Base-by-base conservation (phyloP, 1,284 basidiomycete genomes). In the Ceratorhiza oryzae-sativae region DNA sequence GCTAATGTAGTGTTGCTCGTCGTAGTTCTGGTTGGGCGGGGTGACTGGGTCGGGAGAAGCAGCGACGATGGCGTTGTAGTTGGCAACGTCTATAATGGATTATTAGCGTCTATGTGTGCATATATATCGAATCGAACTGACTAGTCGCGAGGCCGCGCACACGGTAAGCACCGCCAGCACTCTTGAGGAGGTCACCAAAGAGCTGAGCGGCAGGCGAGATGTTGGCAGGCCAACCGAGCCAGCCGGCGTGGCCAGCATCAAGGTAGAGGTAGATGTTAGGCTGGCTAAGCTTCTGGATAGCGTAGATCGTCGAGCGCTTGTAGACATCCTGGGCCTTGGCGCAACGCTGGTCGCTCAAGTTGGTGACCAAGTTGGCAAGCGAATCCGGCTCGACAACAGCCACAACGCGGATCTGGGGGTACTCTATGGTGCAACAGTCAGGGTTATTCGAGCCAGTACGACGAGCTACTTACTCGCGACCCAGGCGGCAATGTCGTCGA, bases 171-270 rank as follows among this genome's bases (percentile, higher is more conserved):
- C 81, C 82, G 36, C 86, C 84, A 62, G 86, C 86, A 74, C 77
- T 77, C 75, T 80, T 80, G 80, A 82, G 88, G 59, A 88, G 79
- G 73, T 83, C 77, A 51, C 81, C 78, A 78, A 87, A 88, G 73
- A 88, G 81, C 74, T 83, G 80, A 49, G 87, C 87, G 65, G 87
- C 87, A 62, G 87, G 87, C 3, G 51, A 20, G 60, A 88, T 79
- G 81, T 89, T 89, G 62, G 87, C 86, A 74, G 86, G 81, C 87
- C 87, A 89, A 65, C 88, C 87, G 73, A 89, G 83, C 88, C 88
- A 90, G 56, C 87, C 87, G 61, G 86, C 87, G 76, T 89, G 87
- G 45, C 87, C 87, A 75, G 87, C 87, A 77, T 88, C 75, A 53
- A 75, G 73, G 71, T 75, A 76, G 42, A 76, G 70, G 72, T 74